Percentiles rank a stretch among this genome's conserved stretches.
Conservation (phyloP, 495 filamentous ascomycete genomes). For the Tuber brumale region DNA sequence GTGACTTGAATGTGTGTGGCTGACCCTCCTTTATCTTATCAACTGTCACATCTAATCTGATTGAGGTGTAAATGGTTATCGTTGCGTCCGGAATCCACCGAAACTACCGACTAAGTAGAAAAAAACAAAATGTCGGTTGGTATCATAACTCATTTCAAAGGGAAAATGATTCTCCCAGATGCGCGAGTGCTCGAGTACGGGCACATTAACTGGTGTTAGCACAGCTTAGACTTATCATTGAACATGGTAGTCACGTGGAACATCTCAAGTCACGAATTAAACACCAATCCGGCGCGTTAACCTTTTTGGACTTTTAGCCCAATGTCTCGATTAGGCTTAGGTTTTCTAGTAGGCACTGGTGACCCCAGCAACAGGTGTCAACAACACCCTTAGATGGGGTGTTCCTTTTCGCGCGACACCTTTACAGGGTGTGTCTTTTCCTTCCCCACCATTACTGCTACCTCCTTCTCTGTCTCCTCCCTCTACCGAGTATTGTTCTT, state of each 20-base stretch:
- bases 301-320: conserved; percentile 19
- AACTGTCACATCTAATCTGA: conserved; percentile 6
- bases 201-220: not conserved
- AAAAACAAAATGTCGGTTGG: not conserved
- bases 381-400: conserved; percentile 15
- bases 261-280: not conserved
- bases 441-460: not conserved
- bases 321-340: conserved; percentile 1
- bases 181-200: not conserved
- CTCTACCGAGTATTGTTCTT: not conserved
- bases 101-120: not conserved
- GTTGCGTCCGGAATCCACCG: not conserved
- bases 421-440: not conserved
- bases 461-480: conserved; percentile 4
- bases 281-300: conserved; percentile 11
- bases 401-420: too few species aligned
- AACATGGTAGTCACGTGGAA: not conserved
- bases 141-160: not conserved
- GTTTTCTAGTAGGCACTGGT: not conserved
- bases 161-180: not conserved
- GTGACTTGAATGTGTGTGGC: conserved; percentile 3
- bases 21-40: conserved; percentile 17
- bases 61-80: not conserved
- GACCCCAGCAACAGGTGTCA: conserved; percentile 28
- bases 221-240: not conserved